Conservation (phyloP, 768 basidiomycete genomes). For the Russula earlei region DNA sequence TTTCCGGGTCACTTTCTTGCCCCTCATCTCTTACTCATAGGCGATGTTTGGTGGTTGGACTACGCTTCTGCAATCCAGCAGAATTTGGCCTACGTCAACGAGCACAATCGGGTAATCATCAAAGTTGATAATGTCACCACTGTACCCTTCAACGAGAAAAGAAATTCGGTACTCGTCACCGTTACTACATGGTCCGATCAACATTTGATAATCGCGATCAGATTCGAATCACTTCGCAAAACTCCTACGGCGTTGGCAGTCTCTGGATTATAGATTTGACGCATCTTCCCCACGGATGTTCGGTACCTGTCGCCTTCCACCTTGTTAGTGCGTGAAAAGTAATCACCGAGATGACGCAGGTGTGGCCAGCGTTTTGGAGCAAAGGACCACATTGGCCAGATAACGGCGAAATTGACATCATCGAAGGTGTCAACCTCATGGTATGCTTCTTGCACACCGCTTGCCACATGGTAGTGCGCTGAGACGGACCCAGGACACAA, state of each 20-base stretch:
- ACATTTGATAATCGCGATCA: constrained; percentile 20
- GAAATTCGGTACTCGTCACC: constrained; percentile 44
- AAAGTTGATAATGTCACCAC: constrained; percentile 63
- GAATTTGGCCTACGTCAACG: constrained; percentile 50
- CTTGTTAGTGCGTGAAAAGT: neutral
- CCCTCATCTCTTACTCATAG: constrained; percentile 26
- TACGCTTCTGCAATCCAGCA: constrained; percentile 36
- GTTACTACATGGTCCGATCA: neutral
- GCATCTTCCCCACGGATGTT: constrained; percentile 51
- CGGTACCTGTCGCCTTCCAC: constrained; percentile 26
- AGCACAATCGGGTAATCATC: constrained; percentile 54
- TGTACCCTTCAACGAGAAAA: constrained; percentile 39
- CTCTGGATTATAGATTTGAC: constrained; percentile 39
- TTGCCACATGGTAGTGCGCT: neutral
- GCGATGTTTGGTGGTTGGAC: constrained; percentile 55
- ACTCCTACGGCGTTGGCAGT: constrained; percentile 35
- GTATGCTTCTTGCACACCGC: neutral
- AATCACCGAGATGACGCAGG: constrained; percentile 20
- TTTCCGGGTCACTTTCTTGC: neutral
- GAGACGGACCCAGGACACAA: constrained; percentile 21
- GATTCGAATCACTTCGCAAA: constrained; percentile 39
- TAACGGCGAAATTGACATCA: constrained; percentile 33
- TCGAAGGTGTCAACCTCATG: constrained; percentile 46
- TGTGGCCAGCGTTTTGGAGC: constrained; percentile 34
- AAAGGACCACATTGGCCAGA: constrained; percentile 34